A percentile compares a stretch with the other conserved stretches of the same genome.
phyloP scores from a whole-genome alignment of 495 filamentous ascomycete species.

The Penicillium flavigenum region DNA sequence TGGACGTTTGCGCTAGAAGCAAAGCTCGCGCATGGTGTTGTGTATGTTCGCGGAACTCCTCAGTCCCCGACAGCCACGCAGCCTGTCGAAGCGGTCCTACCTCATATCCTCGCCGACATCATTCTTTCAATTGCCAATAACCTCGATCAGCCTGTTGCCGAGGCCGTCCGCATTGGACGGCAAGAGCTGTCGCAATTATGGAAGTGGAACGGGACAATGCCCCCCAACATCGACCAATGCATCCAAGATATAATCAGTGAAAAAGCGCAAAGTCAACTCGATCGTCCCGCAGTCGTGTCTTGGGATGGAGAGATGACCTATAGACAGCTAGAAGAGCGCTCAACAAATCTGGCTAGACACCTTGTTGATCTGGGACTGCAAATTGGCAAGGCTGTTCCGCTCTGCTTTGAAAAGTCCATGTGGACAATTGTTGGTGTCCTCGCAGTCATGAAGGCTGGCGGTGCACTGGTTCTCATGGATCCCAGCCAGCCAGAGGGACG shows the following conservation, averaged over 20 bases:
- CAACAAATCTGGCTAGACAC: constrained; percentile 1
- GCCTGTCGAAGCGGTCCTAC: neutral
- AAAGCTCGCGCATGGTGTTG: neutral
- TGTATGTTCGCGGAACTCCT: neutral
- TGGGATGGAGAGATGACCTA: constrained; percentile 11
- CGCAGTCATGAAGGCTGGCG: constrained; percentile 46
- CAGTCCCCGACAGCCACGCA: constrained; percentile 1
- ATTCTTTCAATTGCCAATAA: neutral
- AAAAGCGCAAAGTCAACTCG: neutral
- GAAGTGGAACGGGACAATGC: constrained; percentile 2
- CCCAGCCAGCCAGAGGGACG: constrained; percentile 35
- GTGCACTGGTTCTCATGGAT: constrained; percentile 43
- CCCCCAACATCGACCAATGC: neutral
- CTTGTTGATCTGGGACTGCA: neutral
- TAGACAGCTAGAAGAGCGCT: neutral
- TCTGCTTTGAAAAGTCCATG: constrained; percentile 46
- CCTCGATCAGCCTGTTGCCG: neutral
- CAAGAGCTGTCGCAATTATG: constrained; percentile 1
- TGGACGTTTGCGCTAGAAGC: neutral
- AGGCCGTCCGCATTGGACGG: neutral
- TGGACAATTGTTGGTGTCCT: constrained; percentile 48
- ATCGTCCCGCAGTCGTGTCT: constrained; percentile 1
- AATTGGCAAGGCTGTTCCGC: constrained; percentile 24
- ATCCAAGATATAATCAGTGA: constrained; percentile 6
- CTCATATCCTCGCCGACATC: constrained; percentile 1